A percentile compares a stretch with the other conserved stretches of the same genome.
phyloP scores from a whole-genome alignment of 2,329 filamentous ascomycete genomes.

The Fusarium coffeatum region DNA sequence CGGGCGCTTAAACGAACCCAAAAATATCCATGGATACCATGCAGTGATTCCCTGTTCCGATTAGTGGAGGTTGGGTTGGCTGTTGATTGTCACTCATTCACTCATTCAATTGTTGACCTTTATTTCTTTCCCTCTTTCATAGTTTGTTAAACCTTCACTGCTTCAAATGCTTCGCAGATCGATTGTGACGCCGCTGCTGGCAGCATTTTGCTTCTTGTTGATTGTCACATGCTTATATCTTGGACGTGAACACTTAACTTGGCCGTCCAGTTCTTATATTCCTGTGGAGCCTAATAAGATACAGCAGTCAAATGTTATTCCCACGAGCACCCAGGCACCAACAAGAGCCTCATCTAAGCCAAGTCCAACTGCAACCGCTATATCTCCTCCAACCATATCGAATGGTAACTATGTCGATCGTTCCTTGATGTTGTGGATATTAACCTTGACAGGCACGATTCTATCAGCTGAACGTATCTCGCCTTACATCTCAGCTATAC shows the following conservation, averaged over 20 bases:
- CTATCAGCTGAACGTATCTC: constrained; percentile 33
- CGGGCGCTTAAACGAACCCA: constrained; percentile 20
- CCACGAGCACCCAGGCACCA: neutral
- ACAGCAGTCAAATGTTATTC: neutral
- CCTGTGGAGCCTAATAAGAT: neutral
- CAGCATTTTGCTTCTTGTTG: constrained; percentile 30
- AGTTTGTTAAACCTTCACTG: neutral
- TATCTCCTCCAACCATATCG: neutral
- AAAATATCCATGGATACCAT: constrained; percentile 9
- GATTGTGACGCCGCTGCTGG: constrained; percentile 22
- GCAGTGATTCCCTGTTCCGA: neutral
- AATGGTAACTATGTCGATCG: constrained; percentile 7
- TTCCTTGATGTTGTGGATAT: accelerated
- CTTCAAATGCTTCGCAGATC: constrained; percentile 27
- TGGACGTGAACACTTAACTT: constrained; percentile 27
- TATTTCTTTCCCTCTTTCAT: neutral
- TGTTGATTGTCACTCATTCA: constrained; percentile 4
- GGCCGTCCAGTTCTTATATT: constrained; percentile 11
- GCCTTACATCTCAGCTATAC: constrained; percentile 47
- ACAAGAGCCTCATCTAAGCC: neutral
- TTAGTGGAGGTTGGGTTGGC: neutral
- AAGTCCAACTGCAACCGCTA: neutral
- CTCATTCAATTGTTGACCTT: neutral
- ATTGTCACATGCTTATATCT: constrained; percentile 35
- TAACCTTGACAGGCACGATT: constrained; percentile 47